Percentiles rank a stretch among this genome's conserved stretches.
phyloP scores from a whole-genome alignment of 2,329 filamentous ascomycete species.

The Pochonia chlamydosporia region DNA sequence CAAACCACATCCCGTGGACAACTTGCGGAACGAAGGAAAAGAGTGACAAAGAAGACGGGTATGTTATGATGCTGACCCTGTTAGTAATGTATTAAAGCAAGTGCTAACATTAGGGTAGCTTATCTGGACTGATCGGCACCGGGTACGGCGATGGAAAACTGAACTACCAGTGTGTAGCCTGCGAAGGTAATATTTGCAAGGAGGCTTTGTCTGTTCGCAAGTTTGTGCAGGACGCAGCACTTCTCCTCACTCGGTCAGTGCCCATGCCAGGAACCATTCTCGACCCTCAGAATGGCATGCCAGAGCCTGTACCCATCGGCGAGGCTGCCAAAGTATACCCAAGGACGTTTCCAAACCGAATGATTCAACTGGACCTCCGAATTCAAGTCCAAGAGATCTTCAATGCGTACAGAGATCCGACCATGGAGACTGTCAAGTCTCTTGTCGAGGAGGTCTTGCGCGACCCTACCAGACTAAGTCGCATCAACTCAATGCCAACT shows the following conservation, averaged over 20 bases:
- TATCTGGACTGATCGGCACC: neutral
- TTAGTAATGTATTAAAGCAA: neutral
- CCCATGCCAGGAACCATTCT: slow-evolving; percentile 67
- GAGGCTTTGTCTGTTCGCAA: slow-evolving; percentile 55
- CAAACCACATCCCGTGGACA: slow-evolving; percentile 53
- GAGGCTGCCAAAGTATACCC: slow-evolving; percentile 15
- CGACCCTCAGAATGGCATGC: slow-evolving; percentile 44
- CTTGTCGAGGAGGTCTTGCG: slow-evolving; percentile 42
- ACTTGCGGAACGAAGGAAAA: slow-evolving; percentile 33
- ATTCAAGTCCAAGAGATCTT: slow-evolving; percentile 35
- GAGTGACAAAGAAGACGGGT: neutral
- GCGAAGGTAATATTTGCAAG: slow-evolving; percentile 45
- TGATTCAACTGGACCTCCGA: slow-evolving; percentile 44
- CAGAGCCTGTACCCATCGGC: slow-evolving; percentile 25
- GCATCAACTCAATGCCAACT: slow-evolving; percentile 28
- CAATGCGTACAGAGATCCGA: slow-evolving; percentile 25
- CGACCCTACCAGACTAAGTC: slow-evolving; percentile 29
- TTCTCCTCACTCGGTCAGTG: slow-evolving; percentile 7
- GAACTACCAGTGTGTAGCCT: slow-evolving; percentile 40
- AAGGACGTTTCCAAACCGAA: slow-evolving; percentile 51
- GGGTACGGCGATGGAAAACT: slow-evolving; percentile 58
- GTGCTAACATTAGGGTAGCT: no score
- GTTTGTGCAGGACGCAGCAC: slow-evolving; percentile 38
- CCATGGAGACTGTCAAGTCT: slow-evolving; percentile 45
- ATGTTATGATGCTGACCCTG: neutral